A percentile compares a stretch with the other conserved stretches of the same genome.
Conservation (phyloP, 192 early-diverging fungal species). For the Coemansia asiatica region DNA sequence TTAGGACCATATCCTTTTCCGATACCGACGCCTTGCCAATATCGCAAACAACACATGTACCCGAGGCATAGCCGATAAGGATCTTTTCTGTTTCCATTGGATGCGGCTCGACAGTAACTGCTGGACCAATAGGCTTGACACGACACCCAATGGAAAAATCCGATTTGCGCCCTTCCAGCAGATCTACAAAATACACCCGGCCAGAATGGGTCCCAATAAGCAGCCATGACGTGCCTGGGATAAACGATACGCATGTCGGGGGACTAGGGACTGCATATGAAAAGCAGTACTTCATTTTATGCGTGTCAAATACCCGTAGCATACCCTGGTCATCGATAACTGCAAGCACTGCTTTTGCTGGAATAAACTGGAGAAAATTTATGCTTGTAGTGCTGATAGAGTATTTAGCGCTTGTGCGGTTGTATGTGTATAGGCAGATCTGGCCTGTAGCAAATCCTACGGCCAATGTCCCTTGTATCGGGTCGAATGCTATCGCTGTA, state of each 20-base stretch:
- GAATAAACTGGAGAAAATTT: not conserved
- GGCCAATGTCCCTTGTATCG: conserved; percentile 29
- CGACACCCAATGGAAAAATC: conserved; percentile 44
- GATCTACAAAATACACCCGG: conserved; percentile 52
- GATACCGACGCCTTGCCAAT: conserved; percentile 30
- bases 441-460: conserved; percentile 27
- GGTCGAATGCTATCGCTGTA: conserved; percentile 38
- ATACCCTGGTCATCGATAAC: conserved; percentile 24
- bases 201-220: conserved; percentile 41
- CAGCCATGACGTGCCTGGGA: conserved; percentile 46
- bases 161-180: conserved; percentile 31
- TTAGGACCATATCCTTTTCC: conserved; percentile 23
- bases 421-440: conserved; percentile 23
- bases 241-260: conserved; percentile 28
- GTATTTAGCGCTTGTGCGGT: conserved; percentile 5
- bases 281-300: conserved; percentile 27
- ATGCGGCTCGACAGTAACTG: conserved; percentile 30
- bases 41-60: conserved; percentile 38
- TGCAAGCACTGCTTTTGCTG: conserved; percentile 14
- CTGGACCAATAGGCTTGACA: conserved; percentile 13
- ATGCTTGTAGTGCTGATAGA: not conserved
- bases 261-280: conserved; percentile 27
- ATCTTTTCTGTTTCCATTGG: conserved; percentile 43
- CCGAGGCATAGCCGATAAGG: conserved; percentile 38
- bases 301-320: conserved; percentile 41